phyloP scores from a whole-genome alignment of 1,284 basidiomycete genomes.

The Cronartium quercuum region DNA sequence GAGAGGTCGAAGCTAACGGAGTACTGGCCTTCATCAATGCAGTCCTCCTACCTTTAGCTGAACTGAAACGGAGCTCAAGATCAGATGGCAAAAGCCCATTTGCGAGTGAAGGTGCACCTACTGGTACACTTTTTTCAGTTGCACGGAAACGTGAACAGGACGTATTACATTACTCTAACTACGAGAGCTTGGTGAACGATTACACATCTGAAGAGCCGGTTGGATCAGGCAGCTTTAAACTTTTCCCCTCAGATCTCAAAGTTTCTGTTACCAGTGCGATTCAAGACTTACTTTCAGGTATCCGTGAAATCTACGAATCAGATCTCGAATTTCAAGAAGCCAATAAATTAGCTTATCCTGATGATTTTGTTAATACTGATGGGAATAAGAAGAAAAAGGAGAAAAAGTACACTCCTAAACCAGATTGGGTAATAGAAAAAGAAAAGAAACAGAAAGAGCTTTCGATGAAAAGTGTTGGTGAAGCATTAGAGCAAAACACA shows the following conservation, averaged over 20 bases:
- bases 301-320: conserved; percentile 68
- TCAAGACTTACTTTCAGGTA: conserved; percentile 69
- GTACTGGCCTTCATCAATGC: conserved; percentile 80
- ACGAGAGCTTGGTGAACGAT: conserved; percentile 5
- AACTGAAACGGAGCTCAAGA: conserved; percentile 57
- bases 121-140: conserved; percentile 76
- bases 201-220: conserved; percentile 41
- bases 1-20: conserved; percentile 84
- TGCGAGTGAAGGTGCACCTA: conserved; percentile 52
- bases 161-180: conserved; percentile 30
- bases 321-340: conserved; percentile 74
- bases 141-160: conserved; percentile 43
- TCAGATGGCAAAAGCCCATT: conserved; percentile 43
- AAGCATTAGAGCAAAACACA: background rate
- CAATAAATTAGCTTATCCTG: conserved; percentile 77
- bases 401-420: conserved; percentile 47
- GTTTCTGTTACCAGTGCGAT: conserved; percentile 69
- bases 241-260: conserved; percentile 92
- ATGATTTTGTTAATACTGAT: conserved; percentile 50
- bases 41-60: conserved; percentile 81
- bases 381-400: conserved; percentile 55
- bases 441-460: conserved; percentile 26
- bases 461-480: conserved; percentile 11
- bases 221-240: conserved; percentile 45
- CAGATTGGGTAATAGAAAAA: conserved; percentile 36